Evolutionary conservation across 768 basidiomycete species (phyloP).

Genomic region (Tricholoma sp.): DNA sequence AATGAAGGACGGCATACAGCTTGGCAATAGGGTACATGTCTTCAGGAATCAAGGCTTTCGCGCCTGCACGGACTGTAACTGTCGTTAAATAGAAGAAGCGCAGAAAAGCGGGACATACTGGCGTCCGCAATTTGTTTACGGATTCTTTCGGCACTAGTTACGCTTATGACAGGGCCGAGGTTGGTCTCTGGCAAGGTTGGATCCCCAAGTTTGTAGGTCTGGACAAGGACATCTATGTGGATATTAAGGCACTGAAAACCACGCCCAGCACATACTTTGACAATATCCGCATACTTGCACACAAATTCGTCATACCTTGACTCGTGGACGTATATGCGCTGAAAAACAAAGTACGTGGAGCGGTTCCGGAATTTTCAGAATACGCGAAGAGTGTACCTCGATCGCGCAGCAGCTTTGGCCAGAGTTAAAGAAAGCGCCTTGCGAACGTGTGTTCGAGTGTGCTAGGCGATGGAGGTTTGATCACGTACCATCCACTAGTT

Average conservation of each 20-base stretch:
- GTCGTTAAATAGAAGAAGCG: not conserved
- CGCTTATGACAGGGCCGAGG: conserved; percentile 89
- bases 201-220: conserved; percentile 85
- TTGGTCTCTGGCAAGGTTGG: conserved; percentile 70
- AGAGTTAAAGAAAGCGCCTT: conserved; percentile 95
- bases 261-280: conserved; percentile 46
- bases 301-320: conserved; percentile 78
- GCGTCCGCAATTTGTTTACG: conserved; percentile 85
- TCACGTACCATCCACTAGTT: conserved; percentile 82
- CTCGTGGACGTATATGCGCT: conserved; percentile 95
- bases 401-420: conserved; percentile 96
- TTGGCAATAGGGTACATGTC: conserved; percentile 62
- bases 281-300: conserved; percentile 59
- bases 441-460: not conserved
- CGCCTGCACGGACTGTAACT: conserved; percentile 65
- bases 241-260: not conserved
- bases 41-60: conserved; percentile 68
- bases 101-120: conserved; percentile 34
- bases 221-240: not conserved
- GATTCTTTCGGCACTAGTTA: conserved; percentile 81
- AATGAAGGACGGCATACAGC: conserved; percentile 39
- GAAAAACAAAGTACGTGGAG: not conserved
- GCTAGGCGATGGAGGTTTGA: not conserved
- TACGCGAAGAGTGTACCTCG: conserved; percentile 47
- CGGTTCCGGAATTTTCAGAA: too few relatives aligned